Percentiles rank a stretch among this genome's conserved stretches.
Evolutionary conservation across 1,284 basidiomycete genomes (phyloP).

Genomic region (Coniferiporia weirii): DNA sequence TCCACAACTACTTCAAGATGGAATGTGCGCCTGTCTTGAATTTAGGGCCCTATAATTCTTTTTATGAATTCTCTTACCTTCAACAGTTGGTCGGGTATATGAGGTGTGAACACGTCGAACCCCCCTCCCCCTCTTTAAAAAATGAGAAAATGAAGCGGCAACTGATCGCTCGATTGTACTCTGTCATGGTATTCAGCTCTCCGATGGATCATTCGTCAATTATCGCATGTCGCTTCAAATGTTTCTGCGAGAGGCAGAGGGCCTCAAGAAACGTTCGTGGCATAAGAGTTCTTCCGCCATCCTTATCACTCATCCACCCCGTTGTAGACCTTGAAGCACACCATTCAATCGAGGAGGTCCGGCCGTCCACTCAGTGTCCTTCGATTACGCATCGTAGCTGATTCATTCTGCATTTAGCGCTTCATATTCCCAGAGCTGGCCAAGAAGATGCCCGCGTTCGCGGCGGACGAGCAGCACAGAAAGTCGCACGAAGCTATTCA

Average conservation of each 20-base stretch:
- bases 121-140: neutral
- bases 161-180: neutral
- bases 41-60: neutral
- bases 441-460: slow-evolving; percentile 58
- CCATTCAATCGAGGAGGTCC: slow-evolving; percentile 56
- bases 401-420: slow-evolving; percentile 20
- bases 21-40: slow-evolving; percentile 12
- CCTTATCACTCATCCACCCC: neutral
- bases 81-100: slow-evolving; percentile 33
- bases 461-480: slow-evolving; percentile 46
- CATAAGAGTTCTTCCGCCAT: neutral
- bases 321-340: slow-evolving; percentile 53
- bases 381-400: neutral
- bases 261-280: slow-evolving; percentile 40
- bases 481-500: slow-evolving; percentile 64
- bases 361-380: neutral
- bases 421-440: slow-evolving; percentile 63
- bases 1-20: slow-evolving; percentile 16
- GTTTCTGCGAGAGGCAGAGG: slow-evolving; percentile 41
- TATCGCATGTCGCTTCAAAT: slow-evolving; percentile 38
- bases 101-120: slow-evolving; percentile 24
- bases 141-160: too few relatives aligned
- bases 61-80: neutral
- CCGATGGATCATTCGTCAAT: slow-evolving; percentile 46
- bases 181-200: slow-evolving; percentile 32